phyloP scores from a whole-genome alignment of 768 basidiomycete genomes.

The Suillus tomentosus region DNA sequence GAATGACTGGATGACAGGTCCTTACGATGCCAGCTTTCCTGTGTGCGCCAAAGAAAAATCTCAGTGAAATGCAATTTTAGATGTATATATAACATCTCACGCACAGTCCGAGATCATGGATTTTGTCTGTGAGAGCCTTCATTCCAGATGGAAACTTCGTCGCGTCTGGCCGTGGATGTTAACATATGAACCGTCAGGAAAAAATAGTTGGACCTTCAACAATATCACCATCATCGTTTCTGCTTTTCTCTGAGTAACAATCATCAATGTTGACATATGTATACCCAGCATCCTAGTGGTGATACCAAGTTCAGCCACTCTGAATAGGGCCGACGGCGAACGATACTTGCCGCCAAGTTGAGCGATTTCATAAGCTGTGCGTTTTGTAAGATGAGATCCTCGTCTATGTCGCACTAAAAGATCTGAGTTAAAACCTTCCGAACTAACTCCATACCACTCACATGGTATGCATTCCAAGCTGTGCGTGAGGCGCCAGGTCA shows the following conservation, averaged over 20 bases:
- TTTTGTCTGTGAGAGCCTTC: constrained; percentile 53
- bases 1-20: neutral
- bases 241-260: constrained; percentile 62
- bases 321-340: neutral
- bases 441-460: constrained; percentile 28
- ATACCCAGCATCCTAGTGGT: constrained; percentile 55
- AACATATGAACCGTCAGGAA: neutral
- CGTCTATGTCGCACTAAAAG: constrained; percentile 60
- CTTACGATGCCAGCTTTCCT: constrained; percentile 67
- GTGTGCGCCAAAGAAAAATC: constrained; percentile 3
- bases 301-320: neutral
- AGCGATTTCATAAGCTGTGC: constrained; percentile 52
- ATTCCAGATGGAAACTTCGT: constrained; percentile 60
- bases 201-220: constrained; percentile 44
- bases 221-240: constrained; percentile 54
- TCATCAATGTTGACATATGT: constrained; percentile 63
- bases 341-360: constrained; percentile 46
- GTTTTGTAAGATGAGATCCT: constrained; percentile 50
- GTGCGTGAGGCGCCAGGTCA: constrained; percentile 11
- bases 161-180: constrained; percentile 38
- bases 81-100: constrained; percentile 27
- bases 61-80: neutral
- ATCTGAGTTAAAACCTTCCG: constrained; percentile 3
- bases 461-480: constrained; percentile 76
- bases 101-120: constrained; percentile 60